A percentile compares a stretch with the other conserved stretches of the same genome.
These are phyloP conservation scores for Cyberlindnera euphorbiiphila DNA, from an alignment of 805 yeast species.

Conservation along the genomic window DNA sequence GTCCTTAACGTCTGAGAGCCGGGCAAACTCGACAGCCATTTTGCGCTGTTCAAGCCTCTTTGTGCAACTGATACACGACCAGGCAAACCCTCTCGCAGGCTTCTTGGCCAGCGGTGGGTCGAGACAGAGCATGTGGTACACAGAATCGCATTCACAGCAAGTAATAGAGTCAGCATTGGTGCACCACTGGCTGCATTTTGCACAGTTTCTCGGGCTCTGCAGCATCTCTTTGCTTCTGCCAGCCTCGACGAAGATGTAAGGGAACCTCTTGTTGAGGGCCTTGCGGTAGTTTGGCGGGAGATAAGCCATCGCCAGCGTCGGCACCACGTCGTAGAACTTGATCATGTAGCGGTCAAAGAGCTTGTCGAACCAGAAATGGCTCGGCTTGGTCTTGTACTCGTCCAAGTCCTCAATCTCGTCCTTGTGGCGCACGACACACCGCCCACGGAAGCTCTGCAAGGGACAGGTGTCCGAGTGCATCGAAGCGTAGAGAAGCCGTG, in stretches of 20 bases:
- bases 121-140: slow-evolving; percentile 78
- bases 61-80: slow-evolving; percentile 85
- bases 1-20: slow-evolving; percentile 1
- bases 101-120: slow-evolving; percentile 78
- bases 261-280: slow-evolving; percentile 64
- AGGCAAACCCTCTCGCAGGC: slow-evolving; percentile 84
- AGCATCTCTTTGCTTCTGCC: slow-evolving; percentile 61
- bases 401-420: slow-evolving; percentile 55
- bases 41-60: slow-evolving; percentile 34
- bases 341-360: slow-evolving; percentile 84
- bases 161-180: slow-evolving; percentile 55
- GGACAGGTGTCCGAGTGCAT: slow-evolving; percentile 87
- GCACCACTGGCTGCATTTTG: slow-evolving; percentile 83
- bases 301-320: slow-evolving; percentile 54
- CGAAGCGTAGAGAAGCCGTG: slow-evolving; percentile 77
- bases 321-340: slow-evolving; percentile 72
- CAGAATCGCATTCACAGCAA: slow-evolving; percentile 72
- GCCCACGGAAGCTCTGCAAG: slow-evolving; percentile 67
- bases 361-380: slow-evolving; percentile 79
- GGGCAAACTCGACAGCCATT: slow-evolving; percentile 17
- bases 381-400: slow-evolving; percentile 52
- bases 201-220: slow-evolving; percentile 65
- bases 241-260: slow-evolving; percentile 69
- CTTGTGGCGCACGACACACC: slow-evolving; percentile 63
- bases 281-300: slow-evolving; percentile 56